Base-by-base conservation (phyloP, 2,329 filamentous ascomycete species). In the Penicillium hesseltinei region DNA sequence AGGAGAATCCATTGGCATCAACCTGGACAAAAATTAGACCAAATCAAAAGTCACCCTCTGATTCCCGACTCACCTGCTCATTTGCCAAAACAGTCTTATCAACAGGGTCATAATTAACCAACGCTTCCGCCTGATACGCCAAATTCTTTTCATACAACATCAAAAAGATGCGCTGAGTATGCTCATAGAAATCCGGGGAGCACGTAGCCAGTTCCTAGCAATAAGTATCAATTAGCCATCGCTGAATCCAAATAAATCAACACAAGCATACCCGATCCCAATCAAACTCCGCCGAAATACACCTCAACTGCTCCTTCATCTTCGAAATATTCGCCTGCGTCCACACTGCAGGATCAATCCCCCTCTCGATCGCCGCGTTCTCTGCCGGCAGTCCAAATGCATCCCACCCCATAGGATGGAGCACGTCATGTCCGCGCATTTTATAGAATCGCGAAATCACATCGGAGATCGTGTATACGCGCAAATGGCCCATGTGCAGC, bases 351-450 rank as follows among this genome's bases (percentile, higher is more conserved):
- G 92, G 91, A 68, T 90, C 84, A 59, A 93, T 82, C 13, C 90
- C 90, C 60, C 88, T 81, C 75, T 95, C 90, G 56, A 95, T 89
- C 9, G 92, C 92, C 19, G 92, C 92, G 76, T 96, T 96, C 74
- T 96, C 92, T 43, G 92, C 92, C 11, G 92, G 92, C 55, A 96
- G 78, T 2, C 92, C 92, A 76, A 96, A 96, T 5, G 91, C 90
- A 79, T 96, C 92, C 91, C 92, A 96, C 11, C 92, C 92, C 83
- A 96, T 96, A n/a, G 92, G 91, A 62, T 96, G 84, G 52, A 95
- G 75, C 33, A 95, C 90, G 54, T 89, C 77, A 64, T 86, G 81
- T 17, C 91, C 91, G 64, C 87, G 85, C 77, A 96, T 86, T 27
- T 82, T 83, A 66, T 87, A 85, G 70, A 88, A 95, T 53, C 92